phyloP scores from a whole-genome alignment of 495 filamentous ascomycete species.

The Trichocladium uniseriatum region DNA sequence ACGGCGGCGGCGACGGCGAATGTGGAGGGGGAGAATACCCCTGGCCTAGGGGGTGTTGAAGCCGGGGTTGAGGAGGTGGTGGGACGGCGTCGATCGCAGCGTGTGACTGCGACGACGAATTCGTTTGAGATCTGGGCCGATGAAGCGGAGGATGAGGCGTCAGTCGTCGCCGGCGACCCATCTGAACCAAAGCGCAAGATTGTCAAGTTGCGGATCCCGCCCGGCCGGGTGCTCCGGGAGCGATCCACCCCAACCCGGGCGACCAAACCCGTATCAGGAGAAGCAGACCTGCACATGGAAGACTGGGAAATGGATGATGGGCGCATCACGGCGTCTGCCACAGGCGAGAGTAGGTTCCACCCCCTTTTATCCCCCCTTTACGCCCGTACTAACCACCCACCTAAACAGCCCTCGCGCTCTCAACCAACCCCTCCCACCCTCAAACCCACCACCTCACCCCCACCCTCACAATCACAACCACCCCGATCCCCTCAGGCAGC shows the following conservation, averaged over 20 bases:
- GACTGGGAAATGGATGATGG: conserved; percentile 10
- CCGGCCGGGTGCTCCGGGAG: not conserved
- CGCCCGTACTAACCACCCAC: not conserved
- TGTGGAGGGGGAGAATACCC: too few species aligned
- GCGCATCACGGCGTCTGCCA: not conserved
- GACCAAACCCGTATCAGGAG: not conserved
- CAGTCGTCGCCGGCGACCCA: not conserved
- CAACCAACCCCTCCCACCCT: conserved; percentile 18
- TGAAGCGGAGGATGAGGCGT: not conserved
- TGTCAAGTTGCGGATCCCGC: not conserved
- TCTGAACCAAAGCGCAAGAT: conserved; percentile 1
- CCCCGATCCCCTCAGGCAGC: conserved; percentile 20
- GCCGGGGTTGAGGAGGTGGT: too few species aligned
- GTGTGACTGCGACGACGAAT: too few species aligned
- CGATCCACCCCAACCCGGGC: not conserved
- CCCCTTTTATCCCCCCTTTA: not conserved
- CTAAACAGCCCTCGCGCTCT: conserved; percentile 20
- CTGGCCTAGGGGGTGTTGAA: too few species aligned
- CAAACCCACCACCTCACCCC: conserved; percentile 14
- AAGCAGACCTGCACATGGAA: conserved; percentile 6
- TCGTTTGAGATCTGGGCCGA: not conserved
- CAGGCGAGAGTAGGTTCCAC: not conserved
- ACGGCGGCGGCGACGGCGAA: not conserved
- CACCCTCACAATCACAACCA: conserved; percentile 16
- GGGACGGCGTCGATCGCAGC: too few species aligned